These are phyloP conservation scores for Phytophthora vignae DNA, from an alignment of 352 stramenopile genomes.

Conservation along the genomic window DNA sequence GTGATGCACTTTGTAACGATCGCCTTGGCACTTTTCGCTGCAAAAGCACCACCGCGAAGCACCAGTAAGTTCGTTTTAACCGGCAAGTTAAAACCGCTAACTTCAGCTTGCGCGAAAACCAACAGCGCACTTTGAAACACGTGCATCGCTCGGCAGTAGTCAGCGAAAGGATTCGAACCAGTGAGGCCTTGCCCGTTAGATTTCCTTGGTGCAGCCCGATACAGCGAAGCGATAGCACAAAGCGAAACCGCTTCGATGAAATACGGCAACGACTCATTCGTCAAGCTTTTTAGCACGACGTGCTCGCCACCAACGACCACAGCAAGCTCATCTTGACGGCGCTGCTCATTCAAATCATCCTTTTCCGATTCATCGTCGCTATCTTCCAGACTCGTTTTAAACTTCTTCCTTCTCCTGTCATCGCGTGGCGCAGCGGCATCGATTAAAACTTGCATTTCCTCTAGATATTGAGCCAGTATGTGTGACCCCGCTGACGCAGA, in stretches of 20 bases:
- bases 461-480: constrained; percentile 53
- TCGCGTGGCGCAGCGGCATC: constrained; percentile 28
- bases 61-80: constrained; percentile 62
- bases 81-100: constrained; percentile 59
- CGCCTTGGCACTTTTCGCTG: constrained; percentile 40
- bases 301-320: constrained; percentile 65
- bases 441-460: constrained; percentile 59
- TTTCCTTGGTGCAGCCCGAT: constrained; percentile 45
- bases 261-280: constrained; percentile 64
- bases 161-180: constrained; percentile 49
- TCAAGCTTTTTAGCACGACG: constrained; percentile 69
- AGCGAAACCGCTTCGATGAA: constrained; percentile 67
- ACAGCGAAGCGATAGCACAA: constrained; percentile 59
- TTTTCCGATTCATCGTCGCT: constrained; percentile 38
- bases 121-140: constrained; percentile 52
- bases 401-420: constrained; percentile 13
- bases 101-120: constrained; percentile 62
- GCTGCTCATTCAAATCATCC: constrained; percentile 42
- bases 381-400: constrained; percentile 13
- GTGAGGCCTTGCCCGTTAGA: constrained; percentile 6
- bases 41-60: constrained; percentile 48
- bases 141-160: constrained; percentile 49
- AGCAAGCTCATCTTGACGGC: constrained; percentile 26
- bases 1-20: constrained; percentile 53
- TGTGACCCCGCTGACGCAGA: constrained; percentile 37